Percentiles rank a stretch among this genome's conserved stretches.
Conservation (phyloP, 2,329 filamentous ascomycete species). For the Sphaerulina populicola region DNA sequence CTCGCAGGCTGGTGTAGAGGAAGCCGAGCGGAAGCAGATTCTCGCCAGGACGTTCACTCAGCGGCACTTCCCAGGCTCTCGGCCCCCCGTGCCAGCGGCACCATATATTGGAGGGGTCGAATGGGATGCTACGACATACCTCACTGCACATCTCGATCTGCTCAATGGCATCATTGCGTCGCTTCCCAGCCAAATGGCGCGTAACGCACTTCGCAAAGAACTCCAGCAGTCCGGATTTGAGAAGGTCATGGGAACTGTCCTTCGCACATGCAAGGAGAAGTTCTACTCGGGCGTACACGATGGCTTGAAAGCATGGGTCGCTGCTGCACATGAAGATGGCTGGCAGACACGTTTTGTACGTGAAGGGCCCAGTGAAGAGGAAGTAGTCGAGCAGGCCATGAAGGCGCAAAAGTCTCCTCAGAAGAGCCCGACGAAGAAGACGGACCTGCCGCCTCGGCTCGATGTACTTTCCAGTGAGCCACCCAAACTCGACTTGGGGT, state of each 20-base stretch:
- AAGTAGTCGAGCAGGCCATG: constrained; percentile 36
- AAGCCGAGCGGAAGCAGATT: constrained; percentile 18
- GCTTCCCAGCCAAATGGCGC: constrained; percentile 58
- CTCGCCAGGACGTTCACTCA: constrained; percentile 44
- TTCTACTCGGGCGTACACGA: constrained; percentile 92
- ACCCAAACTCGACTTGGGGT: constrained; percentile 23
- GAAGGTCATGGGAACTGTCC: constrained; percentile 71
- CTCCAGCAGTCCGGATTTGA: constrained; percentile 82
- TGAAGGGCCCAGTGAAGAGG: constrained; percentile 53
- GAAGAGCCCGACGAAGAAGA: constrained; percentile 33
- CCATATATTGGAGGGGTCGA: constrained; percentile 96
- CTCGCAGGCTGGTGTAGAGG: constrained; percentile 22
- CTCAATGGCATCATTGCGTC: constrained; percentile 84
- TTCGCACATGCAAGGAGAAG: constrained; percentile 93
- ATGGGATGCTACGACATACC: constrained; percentile 96
- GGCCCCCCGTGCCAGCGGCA: constrained; percentile 83
- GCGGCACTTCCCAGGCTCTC: constrained; percentile 71
- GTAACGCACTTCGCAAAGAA: constrained; percentile 70
- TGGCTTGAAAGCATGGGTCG: constrained; percentile 80
- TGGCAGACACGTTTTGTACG: constrained; percentile 79
- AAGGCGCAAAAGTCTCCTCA: constrained; percentile 37
- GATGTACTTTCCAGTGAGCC: constrained; percentile 15
- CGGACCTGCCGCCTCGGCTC: constrained; percentile 22
- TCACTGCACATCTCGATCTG: constrained; percentile 85
- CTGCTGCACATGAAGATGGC: constrained; percentile 74